These are phyloP conservation scores for Wickerhamiella alocasiicola DNA, from an alignment of 805 yeast species.

Conservation along the genomic window DNA sequence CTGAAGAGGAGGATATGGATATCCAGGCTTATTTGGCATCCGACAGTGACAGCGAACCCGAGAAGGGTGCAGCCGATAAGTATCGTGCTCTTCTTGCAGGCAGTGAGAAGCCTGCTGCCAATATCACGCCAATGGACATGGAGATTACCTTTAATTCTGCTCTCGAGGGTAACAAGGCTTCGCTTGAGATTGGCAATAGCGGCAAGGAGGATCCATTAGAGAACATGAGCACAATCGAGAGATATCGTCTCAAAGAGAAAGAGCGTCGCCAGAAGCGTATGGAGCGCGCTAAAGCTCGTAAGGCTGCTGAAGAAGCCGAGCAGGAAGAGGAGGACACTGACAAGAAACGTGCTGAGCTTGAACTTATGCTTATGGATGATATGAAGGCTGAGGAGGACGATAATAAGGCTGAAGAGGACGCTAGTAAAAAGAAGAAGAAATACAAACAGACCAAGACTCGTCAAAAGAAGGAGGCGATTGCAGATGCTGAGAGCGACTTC, in stretches of 20 bases:
- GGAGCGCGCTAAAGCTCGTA: slow-evolving; percentile 55
- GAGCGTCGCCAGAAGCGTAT: slow-evolving; percentile 81
- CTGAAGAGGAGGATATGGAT: slow-evolving; percentile 49
- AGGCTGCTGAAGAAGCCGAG: slow-evolving; percentile 36
- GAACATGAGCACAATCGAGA: slow-evolving; percentile 66
- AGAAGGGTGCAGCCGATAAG: slow-evolving; percentile 16
- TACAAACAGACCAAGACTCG: slow-evolving; percentile 34
- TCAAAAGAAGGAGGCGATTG: slow-evolving; percentile 30
- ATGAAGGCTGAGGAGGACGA: slow-evolving; percentile 69
- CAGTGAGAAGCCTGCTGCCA: slow-evolving; percentile 16
- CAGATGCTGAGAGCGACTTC: slow-evolving; percentile 41
- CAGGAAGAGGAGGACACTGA: slow-evolving; percentile 26
- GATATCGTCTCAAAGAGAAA: slow-evolving; percentile 75
- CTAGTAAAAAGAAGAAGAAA: slow-evolving; percentile 32
- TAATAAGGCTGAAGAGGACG: slow-evolving; percentile 59
- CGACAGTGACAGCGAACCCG: slow-evolving; percentile 25
- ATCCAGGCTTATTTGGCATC: slow-evolving; percentile 53
- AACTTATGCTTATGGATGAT: slow-evolving; percentile 58
- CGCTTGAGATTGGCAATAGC: slow-evolving; percentile 19
- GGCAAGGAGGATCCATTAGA: slow-evolving; percentile 17
- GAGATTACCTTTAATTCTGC: slow-evolving; percentile 95
- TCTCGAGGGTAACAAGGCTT: slow-evolving; percentile 35
- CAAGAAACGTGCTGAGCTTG: slow-evolving; percentile 55
- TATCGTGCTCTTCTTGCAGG: slow-evolving; percentile 22
- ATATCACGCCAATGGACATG: slow-evolving; percentile 56